A percentile compares a stretch with the other conserved stretches of the same genome.
Conservation (phyloP, 2,329 filamentous ascomycete genomes). For the Hypoxylon sp. region DNA sequence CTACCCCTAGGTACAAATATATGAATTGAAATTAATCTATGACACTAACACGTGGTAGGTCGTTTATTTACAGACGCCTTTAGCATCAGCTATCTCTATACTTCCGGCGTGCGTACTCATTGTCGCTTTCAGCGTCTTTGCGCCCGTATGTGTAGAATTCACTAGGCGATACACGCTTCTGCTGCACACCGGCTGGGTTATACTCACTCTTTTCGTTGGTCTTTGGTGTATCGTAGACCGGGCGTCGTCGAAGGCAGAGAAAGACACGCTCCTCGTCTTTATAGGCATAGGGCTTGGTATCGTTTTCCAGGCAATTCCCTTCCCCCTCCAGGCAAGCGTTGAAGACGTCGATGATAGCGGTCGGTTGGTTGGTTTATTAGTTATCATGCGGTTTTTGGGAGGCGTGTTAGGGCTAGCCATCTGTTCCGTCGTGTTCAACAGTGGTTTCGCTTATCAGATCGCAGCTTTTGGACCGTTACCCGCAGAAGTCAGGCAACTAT, state of each 20-base stretch:
- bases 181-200: constrained; percentile 70
- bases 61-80: constrained; percentile 67
- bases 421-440: constrained; percentile 54
- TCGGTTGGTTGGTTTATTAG: constrained; percentile 53
- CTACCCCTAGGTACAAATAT: no score
- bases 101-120: constrained; percentile 71
- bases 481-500: constrained; percentile 22
- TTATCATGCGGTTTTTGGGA: constrained; percentile 56
- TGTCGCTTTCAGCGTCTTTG: constrained; percentile 72
- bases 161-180: constrained; percentile 73
- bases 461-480: constrained; percentile 31
- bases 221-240: constrained; percentile 49
- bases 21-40: no score
- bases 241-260: constrained; percentile 62
- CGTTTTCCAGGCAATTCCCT: not conserved
- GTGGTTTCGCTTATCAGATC: constrained; percentile 45
- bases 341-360: constrained; percentile 54
- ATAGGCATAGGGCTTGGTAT: constrained; percentile 43
- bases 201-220: constrained; percentile 71
- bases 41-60: constrained; percentile 50
- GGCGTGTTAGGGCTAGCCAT: constrained; percentile 56
- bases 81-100: constrained; percentile 68
- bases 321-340: constrained; percentile 56
- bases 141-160: constrained; percentile 68
- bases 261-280: constrained; percentile 46